Conservation (phyloP, 495 filamentous ascomycete genomes). For the Neurospora sp. region DNA sequence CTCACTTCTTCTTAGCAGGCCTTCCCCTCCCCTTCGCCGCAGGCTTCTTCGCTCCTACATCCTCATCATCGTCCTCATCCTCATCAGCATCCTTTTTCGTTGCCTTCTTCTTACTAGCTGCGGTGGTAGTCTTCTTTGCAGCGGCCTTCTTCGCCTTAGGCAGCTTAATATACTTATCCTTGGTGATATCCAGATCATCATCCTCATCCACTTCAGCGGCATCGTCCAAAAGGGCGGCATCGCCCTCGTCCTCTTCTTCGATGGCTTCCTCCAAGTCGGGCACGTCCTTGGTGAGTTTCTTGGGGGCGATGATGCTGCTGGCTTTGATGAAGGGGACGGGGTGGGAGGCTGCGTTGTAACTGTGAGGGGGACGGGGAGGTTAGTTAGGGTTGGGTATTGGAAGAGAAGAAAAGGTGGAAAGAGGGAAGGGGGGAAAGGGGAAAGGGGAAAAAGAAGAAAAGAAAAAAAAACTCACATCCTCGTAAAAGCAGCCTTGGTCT, state of each 20-base stretch:
- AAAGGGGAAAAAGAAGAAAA: background rate
- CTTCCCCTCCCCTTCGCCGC: constrained; percentile 12
- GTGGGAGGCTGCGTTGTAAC: constrained; percentile 80
- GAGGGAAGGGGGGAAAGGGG: background rate
- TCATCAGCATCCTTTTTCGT: constrained; percentile 21
- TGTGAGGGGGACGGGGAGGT: constrained; percentile 17
- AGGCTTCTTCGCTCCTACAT: constrained; percentile 6
- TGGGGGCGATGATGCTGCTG: constrained; percentile 57
- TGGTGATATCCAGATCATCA: constrained; percentile 67
- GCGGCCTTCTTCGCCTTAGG: constrained; percentile 74
- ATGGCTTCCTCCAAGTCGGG: constrained; percentile 96
- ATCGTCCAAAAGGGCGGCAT: constrained; percentile 35
- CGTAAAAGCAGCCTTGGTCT: constrained; percentile 84
- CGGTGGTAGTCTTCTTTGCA: constrained; percentile 31
- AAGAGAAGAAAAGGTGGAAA: too few relatives aligned
- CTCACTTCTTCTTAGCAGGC: constrained; percentile 2
- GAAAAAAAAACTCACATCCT: constrained; percentile 50
- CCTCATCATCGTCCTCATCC: constrained; percentile 22
- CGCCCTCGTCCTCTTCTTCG: constrained; percentile 79
- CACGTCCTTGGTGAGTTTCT: constrained; percentile 62
- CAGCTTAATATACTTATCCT: constrained; percentile 92
- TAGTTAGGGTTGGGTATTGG: constrained; percentile 4
- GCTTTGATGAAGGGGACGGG: constrained; percentile 96
- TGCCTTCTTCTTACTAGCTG: constrained; percentile 28
- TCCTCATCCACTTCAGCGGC: constrained; percentile 53